Conservation (phyloP, 495 filamentous ascomycete genomes). For the Aspergillus biplanus region DNA sequence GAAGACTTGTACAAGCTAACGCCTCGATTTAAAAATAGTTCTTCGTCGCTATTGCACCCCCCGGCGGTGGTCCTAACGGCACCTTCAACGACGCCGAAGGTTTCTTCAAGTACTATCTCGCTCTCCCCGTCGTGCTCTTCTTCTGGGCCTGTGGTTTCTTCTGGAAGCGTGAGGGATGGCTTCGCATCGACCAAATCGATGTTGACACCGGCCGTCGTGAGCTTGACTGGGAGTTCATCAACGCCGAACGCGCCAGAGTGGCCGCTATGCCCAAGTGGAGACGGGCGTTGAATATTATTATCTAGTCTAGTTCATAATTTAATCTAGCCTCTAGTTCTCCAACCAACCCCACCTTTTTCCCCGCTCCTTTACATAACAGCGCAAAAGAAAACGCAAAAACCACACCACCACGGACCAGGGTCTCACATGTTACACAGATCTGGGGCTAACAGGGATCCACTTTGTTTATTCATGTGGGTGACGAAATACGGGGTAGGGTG, state of each 20-base stretch:
- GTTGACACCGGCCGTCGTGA: conserved; percentile 65
- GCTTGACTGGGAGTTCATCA: conserved; percentile 58
- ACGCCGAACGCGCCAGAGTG: conserved; percentile 32
- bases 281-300: conserved; percentile 46
- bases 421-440: too few species aligned
- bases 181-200: conserved; percentile 59
- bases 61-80: conserved; percentile 32
- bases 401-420: too few species aligned
- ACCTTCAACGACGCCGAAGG: conserved; percentile 48
- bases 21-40: conserved; percentile 37
- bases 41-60: conserved; percentile 46
- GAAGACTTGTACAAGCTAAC: background rate
- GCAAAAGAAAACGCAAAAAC: too few species aligned
- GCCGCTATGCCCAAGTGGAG: conserved; percentile 56
- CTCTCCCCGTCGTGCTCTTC: conserved; percentile 56
- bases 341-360: background rate
- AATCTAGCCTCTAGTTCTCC: conserved; percentile 12
- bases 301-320: conserved; percentile 33
- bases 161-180: conserved; percentile 66
- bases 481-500: too few species aligned
- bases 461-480: too few species aligned
- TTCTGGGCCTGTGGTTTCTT: conserved; percentile 53
- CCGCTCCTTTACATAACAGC: background rate
- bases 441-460: too few species aligned
- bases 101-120: conserved; percentile 69